Base-by-base conservation (phyloP, 1,284 basidiomycete species). In the Apiotrichum laibachii region DNA sequence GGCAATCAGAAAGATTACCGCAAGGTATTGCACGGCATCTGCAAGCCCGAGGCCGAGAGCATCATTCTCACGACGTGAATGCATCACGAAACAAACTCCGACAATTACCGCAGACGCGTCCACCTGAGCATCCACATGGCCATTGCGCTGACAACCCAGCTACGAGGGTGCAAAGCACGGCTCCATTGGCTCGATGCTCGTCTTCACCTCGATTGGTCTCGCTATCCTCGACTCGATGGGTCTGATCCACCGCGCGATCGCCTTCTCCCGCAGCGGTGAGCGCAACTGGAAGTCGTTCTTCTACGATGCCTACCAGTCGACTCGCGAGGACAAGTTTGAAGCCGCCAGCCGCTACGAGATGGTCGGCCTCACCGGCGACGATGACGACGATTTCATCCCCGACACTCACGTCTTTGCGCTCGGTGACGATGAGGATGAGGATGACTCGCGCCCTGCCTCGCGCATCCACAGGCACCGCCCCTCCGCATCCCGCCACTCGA, bases 141-240 rank as follows among this genome's bases (percentile, higher is more conserved):
- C 26, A 31, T 8, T 13, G 6, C 12, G 42, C 58, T 64, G 45
- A 62, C 54, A 42, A 7, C 13, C 2, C 62, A 77, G 75, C 57
- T 77, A 77, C 61, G 62, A 68, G 43, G 72, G 72, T n/a, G 62
- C 71, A 37, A 66, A 67, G 21, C 71, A 76, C 57, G 66, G 63
- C 39, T 19, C 45, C 6, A 61, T 71, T n/a, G 70, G 68, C 37
- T 69, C 64, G 46, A 50, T 73, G 33, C 67, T 77, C 21, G 35
- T 76, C 18, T 53, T 76, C 35, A 50, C 68, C n/a, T 72, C 71
- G 18, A 52, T 74, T 48, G 63, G 59, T 2, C 63, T 76, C 22
- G 61, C 68, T 2, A 57, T 61, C 0, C 39, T 75, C 56, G 73
- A 76, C 61, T 70, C 73, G 12, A 37, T 74, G 6, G 63, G 65